These are phyloP conservation scores for Kwoniella europaea DNA, from an alignment of 768 basidiomycete genomes.

Conservation along the genomic window DNA sequence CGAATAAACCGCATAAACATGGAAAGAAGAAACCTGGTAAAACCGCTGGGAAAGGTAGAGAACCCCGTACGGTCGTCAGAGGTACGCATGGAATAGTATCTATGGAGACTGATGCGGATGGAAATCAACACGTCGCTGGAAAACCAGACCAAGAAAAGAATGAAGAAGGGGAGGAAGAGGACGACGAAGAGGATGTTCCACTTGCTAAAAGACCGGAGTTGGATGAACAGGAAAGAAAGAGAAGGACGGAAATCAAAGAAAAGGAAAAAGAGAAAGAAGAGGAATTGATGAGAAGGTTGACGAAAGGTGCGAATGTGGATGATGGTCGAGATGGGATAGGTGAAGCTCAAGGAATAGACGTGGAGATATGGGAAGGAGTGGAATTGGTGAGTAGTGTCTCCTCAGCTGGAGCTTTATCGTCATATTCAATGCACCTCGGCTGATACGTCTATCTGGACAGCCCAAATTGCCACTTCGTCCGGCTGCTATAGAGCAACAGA, in stretches of 20 bases:
- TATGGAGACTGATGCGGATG: slow-evolving; percentile 59
- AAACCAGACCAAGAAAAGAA: slow-evolving; percentile 28
- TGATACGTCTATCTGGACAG: slow-evolving; percentile 15
- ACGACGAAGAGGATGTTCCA: slow-evolving; percentile 67
- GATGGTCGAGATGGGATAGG: slow-evolving; percentile 59
- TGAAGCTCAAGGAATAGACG: slow-evolving; percentile 23
- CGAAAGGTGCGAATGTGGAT: slow-evolving; percentile 74
- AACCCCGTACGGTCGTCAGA: slow-evolving; percentile 46
- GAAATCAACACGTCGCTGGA: slow-evolving; percentile 76
- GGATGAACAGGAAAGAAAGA: slow-evolving; percentile 44
- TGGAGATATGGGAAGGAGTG: slow-evolving; percentile 55
- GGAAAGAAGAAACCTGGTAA: slow-evolving; percentile 44
- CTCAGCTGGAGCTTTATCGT: slow-evolving; percentile 42
- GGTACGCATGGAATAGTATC: slow-evolving; percentile 44
- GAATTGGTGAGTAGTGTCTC: slow-evolving; percentile 59
- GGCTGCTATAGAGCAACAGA: slow-evolving; percentile 77
- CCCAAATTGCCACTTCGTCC: slow-evolving; percentile 69
- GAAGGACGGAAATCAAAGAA: slow-evolving; percentile 47
- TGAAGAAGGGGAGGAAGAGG: slow-evolving; percentile 35
- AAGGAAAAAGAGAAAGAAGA: slow-evolving; percentile 50
- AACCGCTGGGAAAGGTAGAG: slow-evolving; percentile 38
- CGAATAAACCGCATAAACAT: slow-evolving; percentile 25
- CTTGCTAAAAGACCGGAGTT: slow-evolving; percentile 61
- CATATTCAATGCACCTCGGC: background rate
- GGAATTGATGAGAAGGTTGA: slow-evolving; percentile 63